phyloP scores from a whole-genome alignment of 139 green algal genomes.

The Coelastrella sp. region DNA sequence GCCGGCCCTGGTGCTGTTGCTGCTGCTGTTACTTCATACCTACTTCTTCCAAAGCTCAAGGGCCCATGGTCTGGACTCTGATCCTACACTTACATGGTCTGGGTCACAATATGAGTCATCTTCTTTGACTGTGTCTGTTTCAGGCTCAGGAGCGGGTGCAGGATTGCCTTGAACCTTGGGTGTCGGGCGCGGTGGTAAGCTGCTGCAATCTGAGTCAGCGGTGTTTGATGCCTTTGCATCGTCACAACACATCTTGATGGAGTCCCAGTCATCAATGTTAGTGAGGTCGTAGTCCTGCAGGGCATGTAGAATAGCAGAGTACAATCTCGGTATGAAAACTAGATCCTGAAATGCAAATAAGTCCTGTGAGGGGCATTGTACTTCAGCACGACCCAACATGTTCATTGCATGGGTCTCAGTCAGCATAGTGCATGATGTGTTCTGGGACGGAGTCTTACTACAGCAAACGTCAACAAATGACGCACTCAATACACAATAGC shows the following conservation, averaged over 20 bases:
- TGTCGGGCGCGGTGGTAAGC: background rate
- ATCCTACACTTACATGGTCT: background rate
- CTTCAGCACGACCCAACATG: background rate
- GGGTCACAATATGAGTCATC: constrained; percentile 36
- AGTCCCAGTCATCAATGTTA: background rate
- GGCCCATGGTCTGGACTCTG: too few relatives aligned
- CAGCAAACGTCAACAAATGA: too few relatives aligned
- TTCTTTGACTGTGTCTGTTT: background rate
- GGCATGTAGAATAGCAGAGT: background rate
- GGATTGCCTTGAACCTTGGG: background rate
- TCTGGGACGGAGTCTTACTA: too few relatives aligned
- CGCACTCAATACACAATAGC: too few relatives aligned
- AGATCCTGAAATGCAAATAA: background rate
- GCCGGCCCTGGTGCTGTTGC: background rate
- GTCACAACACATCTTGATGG: constrained; percentile 7
- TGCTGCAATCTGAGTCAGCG: constrained; percentile 2
- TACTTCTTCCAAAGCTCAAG: background rate
- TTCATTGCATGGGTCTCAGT: too few relatives aligned
- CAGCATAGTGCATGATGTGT: too few relatives aligned
- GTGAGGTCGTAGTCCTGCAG: constrained; percentile 36
- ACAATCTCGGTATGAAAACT: background rate
- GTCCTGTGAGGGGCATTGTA: background rate
- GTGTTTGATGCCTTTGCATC: background rate
- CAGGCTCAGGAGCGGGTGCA: background rate
- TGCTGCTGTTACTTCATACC: background rate